Conservation (phyloP, 2,329 filamentous ascomycete genomes). For the Zelopaecilomyces penicillatus region DNA sequence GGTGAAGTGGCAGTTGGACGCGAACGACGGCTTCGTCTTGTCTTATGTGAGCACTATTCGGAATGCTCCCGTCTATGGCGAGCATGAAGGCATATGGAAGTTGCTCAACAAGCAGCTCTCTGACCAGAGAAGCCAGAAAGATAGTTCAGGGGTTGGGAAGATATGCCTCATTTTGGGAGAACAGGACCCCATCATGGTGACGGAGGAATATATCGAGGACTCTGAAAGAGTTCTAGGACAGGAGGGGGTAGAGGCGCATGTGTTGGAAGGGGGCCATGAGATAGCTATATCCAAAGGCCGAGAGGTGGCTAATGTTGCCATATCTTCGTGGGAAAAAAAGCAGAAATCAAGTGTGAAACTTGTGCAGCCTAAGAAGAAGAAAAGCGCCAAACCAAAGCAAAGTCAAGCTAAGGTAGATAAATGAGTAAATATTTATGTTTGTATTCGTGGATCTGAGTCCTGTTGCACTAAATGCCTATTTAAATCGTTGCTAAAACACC, state of each 20-base stretch:
- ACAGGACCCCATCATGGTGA: slow-evolving; percentile 58
- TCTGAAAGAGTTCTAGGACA: slow-evolving; percentile 47
- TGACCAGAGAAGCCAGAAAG: slow-evolving; percentile 22
- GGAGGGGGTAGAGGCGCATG: slow-evolving; percentile 46
- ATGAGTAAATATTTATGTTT: too few species aligned
- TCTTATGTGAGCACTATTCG: slow-evolving; percentile 66
- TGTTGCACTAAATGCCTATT: too few species aligned
- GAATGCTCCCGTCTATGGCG: slow-evolving; percentile 59
- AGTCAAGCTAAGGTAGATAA: too few species aligned
- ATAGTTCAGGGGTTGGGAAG: slow-evolving; percentile 29
- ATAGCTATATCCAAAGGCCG: slow-evolving; percentile 54
- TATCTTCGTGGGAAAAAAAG: slow-evolving; percentile 24
- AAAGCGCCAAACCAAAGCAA: too few species aligned
- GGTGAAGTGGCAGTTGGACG: slow-evolving; percentile 60
- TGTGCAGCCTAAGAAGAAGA: background rate
- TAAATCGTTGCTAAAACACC: too few species aligned
- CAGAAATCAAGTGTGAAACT: slow-evolving; percentile 5
- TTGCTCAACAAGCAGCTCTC: slow-evolving; percentile 43
- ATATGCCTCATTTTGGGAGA: slow-evolving; percentile 59
- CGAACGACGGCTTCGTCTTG: slow-evolving; percentile 58
- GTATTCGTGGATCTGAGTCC: too few species aligned
- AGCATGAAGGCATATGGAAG: slow-evolving; percentile 50
- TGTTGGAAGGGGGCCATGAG: slow-evolving; percentile 60
- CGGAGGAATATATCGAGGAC: slow-evolving; percentile 56
- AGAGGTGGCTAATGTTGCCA: slow-evolving; percentile 42